A percentile compares a stretch with the other conserved stretches of the same genome.
Conservation (phyloP, 2,329 filamentous ascomycete genomes). For the Dactylellina parvicollis region DNA sequence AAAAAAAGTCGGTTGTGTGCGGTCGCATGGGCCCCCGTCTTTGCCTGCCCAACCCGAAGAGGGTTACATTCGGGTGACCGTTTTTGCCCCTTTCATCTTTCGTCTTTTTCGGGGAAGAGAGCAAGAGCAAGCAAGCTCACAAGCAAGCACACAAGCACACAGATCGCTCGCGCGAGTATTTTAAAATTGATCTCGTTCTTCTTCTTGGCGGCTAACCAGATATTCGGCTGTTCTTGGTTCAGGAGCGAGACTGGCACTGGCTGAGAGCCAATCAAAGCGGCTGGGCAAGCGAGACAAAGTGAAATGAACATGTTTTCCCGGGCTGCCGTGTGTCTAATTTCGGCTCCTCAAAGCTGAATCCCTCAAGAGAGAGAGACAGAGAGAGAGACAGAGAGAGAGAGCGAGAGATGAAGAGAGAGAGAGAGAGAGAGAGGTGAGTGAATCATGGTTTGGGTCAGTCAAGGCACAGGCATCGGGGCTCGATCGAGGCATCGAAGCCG, state of each 20-base stretch:
- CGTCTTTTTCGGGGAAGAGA: not conserved
- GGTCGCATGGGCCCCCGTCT: too few species aligned
- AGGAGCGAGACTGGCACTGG: not conserved
- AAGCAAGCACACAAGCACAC: not conserved
- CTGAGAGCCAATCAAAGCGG: slow-evolving; percentile 37
- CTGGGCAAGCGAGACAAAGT: slow-evolving; percentile 29
- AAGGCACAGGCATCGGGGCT: not conserved
- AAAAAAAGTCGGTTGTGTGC: too few species aligned
- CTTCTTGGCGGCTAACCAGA: slow-evolving; percentile 44
- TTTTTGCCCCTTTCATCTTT: not conserved
- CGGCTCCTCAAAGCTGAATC: slow-evolving; percentile 7
- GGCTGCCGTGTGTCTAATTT: slow-evolving; percentile 48
- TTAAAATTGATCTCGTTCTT: slow-evolving; percentile 36
- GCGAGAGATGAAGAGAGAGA: too few species aligned
- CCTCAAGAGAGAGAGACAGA: not conserved
- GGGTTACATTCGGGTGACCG: slow-evolving; percentile 35
- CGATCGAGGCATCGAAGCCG: not conserved
- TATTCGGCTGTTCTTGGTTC: not conserved
- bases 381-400: not conserved
- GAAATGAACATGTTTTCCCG: slow-evolving; percentile 29
- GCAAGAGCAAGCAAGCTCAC: not conserved
- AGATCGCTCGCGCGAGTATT: slow-evolving; percentile 44
- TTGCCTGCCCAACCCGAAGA: slow-evolving; percentile 16
- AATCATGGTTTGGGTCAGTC: not conserved
- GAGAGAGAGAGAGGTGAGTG: not conserved